These are phyloP conservation scores for Pestalotiopsis sp. DNA, from an alignment of 2,329 filamentous ascomycete genomes.

Conservation along the genomic window DNA sequence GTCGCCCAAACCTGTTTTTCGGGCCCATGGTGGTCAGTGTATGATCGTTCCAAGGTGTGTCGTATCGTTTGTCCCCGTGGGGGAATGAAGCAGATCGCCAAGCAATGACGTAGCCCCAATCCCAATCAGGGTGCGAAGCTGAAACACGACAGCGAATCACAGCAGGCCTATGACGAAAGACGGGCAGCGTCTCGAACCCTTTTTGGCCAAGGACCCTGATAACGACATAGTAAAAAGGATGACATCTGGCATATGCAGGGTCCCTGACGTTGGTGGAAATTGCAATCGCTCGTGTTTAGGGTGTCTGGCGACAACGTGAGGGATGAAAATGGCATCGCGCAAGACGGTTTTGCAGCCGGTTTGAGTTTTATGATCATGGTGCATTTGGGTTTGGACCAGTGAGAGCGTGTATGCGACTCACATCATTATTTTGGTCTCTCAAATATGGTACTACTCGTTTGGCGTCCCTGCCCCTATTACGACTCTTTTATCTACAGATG, in stretches of 20 bases:
- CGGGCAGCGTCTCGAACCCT: not conserved
- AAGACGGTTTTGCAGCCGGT: not conserved
- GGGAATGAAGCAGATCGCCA: not conserved
- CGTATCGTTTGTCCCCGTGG: not conserved
- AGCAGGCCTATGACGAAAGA: slow-evolving; percentile 11
- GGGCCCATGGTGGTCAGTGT: not conserved
- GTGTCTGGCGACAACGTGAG: not conserved
- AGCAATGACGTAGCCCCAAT: slow-evolving; percentile 15
- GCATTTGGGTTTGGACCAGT: not conserved
- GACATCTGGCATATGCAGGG: slow-evolving; percentile 12
- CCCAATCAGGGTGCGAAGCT: slow-evolving; percentile 13
- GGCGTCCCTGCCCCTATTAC: not conserved
- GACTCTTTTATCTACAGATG: not conserved
- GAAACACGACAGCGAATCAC: slow-evolving; percentile 12
- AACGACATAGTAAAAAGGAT: not conserved
- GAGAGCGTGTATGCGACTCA: not conserved
- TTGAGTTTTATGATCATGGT: not conserved
- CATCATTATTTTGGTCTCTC: not conserved
- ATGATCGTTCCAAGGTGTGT: no score
- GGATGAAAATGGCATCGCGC: not conserved
- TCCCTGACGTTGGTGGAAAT: slow-evolving; percentile 8
- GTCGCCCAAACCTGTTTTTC: slow-evolving; percentile 16
- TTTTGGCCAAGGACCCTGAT: not conserved
- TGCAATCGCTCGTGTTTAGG: not conserved
- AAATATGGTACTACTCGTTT: not conserved